Base-by-base conservation (phyloP, 2,329 filamentous ascomycete genomes). In the Ilyonectria sp. region DNA sequence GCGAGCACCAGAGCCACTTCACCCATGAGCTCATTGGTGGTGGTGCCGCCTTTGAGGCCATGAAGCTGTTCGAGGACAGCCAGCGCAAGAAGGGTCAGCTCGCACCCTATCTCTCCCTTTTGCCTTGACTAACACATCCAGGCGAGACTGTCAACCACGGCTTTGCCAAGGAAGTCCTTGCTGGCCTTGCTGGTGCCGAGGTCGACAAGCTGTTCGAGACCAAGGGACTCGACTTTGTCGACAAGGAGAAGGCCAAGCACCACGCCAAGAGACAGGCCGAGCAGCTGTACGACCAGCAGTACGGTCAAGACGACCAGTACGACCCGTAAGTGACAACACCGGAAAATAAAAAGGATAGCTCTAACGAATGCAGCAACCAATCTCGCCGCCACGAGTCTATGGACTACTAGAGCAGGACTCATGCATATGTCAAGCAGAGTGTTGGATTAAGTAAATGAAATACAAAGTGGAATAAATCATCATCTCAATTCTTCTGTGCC, bases 61-160 rank as follows among this genome's bases (percentile, higher is more conserved):
- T 95, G 88, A 94, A 94, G 86, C 84, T 91, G 23, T 95, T 91
- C 76, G 93, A 95, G 82, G 91, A 94, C 80, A 85, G 88, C 75
- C 92, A 94, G 84, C 91, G 92, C 76, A 85, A 82, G 63, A 85
- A 93, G 79, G 93, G 66, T 65, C 55, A 11, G 60, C 17, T 15
- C 2, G 15, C 13, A n/a, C 11, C 33, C 91, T 90, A 83, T 29
- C 83, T 76, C 2, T 3, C 19, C 13, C 57, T 26, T 26, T 40
- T 9, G 11, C 29, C 0, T 33, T 44, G 53, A 3, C 26, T 67
- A 5, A 67, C 23, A 4, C 4, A 5, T 4, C 17, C 15, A 67
- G 65, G 65, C 19, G 57, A 94, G 85, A 79, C 87, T 7, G 90
- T 95, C 74, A 87, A 86, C 71, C 93, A 95, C 83, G 83, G 83